Conservation (phyloP, 2,329 filamentous ascomycete species). For the Ploettnerulaceae sp. region DNA sequence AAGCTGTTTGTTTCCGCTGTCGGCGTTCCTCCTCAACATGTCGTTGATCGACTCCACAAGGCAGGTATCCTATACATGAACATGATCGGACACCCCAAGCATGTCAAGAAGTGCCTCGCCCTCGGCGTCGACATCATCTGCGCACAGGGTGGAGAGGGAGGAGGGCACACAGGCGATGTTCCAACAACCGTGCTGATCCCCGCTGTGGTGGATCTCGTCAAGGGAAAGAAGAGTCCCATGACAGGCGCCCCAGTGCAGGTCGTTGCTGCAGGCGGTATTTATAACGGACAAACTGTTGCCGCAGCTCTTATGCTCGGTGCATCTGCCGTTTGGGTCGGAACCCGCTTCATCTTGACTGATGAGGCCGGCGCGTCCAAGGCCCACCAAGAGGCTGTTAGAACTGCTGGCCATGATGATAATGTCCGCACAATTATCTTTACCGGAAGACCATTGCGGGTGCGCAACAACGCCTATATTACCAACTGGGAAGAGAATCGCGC, state of each 20-base stretch:
- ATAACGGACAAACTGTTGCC: constrained; percentile 85
- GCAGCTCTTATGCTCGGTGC: constrained; percentile 91
- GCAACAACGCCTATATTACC: constrained; percentile 87
- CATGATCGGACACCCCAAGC: constrained; percentile 99
- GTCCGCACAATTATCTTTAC: constrained; percentile 98
- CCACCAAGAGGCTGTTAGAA: constrained; percentile 93
- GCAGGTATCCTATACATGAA: constrained; percentile 96
- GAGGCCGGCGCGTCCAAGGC: constrained; percentile 91
- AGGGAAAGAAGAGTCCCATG: constrained; percentile 78
- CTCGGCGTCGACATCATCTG: constrained; percentile 94
- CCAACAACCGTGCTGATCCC: constrained; percentile 88
- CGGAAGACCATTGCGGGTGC: constrained; percentile 86
- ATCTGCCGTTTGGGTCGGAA: constrained; percentile 91
- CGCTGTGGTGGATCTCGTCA: constrained; percentile 75
- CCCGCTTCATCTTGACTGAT: constrained; percentile 87
- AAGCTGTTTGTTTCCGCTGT: constrained; percentile 96
- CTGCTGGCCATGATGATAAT: constrained; percentile 90
- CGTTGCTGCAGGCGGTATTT: constrained; percentile 88
- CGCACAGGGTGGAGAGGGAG: constrained; percentile 95
- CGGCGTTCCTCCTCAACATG: constrained; percentile 81
- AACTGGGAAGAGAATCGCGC: constrained; percentile 95
- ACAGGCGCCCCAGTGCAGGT: constrained; percentile 86
- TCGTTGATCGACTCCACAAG: constrained; percentile 87
- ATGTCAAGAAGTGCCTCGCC: constrained; percentile 92
- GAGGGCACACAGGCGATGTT: constrained; percentile 92